Percentiles rank a stretch among this genome's conserved stretches.
These are phyloP conservation scores for Mariannaea elegans DNA, from an alignment of 2,329 filamentous ascomycete genomes.

Conservation along the genomic window DNA sequence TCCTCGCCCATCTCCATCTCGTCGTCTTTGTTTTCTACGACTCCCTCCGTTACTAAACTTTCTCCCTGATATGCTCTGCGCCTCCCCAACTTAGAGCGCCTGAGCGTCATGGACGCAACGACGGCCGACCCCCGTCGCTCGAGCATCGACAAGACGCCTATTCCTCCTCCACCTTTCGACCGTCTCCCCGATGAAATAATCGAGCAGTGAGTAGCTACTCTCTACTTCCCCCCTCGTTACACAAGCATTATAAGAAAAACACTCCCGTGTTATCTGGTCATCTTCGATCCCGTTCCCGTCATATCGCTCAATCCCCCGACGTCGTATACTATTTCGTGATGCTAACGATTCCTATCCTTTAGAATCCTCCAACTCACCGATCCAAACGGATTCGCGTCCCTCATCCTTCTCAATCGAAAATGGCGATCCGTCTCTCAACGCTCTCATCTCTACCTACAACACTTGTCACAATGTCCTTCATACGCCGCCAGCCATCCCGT, in stretches of 20 bases:
- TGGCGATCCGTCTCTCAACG: slow-evolving; percentile 73
- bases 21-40: neutral
- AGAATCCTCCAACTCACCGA: slow-evolving; percentile 70
- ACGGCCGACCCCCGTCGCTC: slow-evolving; percentile 42
- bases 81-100: slow-evolving; percentile 32
- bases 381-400: slow-evolving; percentile 72
- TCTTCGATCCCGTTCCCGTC: neutral
- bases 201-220: slow-evolving; percentile 65
- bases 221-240: neutral
- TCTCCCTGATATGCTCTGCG: slow-evolving; percentile 36
- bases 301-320: neutral
- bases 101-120: slow-evolving; percentile 45
- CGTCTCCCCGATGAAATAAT: slow-evolving; percentile 75
- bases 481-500: slow-evolving; percentile 61
- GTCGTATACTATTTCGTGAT: slow-evolving; percentile 2
- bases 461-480: slow-evolving; percentile 69
- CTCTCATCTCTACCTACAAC: slow-evolving; percentile 68
- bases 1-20: neutral
- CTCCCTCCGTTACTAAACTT: neutral
- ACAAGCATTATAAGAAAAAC: neutral
- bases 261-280: neutral
- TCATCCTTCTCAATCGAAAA: slow-evolving; percentile 71
- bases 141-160: slow-evolving; percentile 47
- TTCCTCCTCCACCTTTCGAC: slow-evolving; percentile 55
- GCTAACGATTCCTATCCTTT: slow-evolving; percentile 27